These are phyloP conservation scores for Schizosaccharomyces lindneri DNA, from an alignment of 805 yeast species.

Conservation along the genomic window DNA sequence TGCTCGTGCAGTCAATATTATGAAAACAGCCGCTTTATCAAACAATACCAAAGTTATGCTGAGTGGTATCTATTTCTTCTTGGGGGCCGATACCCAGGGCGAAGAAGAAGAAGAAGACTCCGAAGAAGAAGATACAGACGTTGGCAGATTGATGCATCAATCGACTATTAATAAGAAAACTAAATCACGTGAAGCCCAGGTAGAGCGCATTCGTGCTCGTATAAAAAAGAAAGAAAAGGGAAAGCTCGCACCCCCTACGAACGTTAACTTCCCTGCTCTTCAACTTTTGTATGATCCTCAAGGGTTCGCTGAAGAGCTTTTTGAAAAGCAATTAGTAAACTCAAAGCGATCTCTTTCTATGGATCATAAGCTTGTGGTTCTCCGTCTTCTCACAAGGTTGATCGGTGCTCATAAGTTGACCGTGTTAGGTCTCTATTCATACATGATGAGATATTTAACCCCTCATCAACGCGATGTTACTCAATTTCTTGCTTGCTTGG, in stretches of 20 bases:
- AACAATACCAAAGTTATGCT: constrained; percentile 66
- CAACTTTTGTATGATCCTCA: constrained; percentile 92
- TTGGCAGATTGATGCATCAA: constrained; percentile 36
- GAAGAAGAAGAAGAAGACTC: constrained; percentile 45
- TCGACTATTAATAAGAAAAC: constrained; percentile 64
- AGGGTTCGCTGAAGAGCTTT: constrained; percentile 78
- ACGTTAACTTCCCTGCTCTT: constrained; percentile 77
- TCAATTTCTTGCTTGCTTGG: constrained; percentile 86
- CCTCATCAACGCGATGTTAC: constrained; percentile 91
- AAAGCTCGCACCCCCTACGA: constrained; percentile 23
- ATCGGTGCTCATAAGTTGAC: constrained; percentile 88
- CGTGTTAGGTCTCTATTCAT: constrained; percentile 71
- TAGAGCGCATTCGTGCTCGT: constrained; percentile 30
- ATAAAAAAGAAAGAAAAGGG: constrained; percentile 34
- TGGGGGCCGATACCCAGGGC: constrained; percentile 87
- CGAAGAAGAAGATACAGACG: constrained; percentile 17
- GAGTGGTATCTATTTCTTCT: constrained; percentile 73
- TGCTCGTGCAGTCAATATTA: constrained; percentile 82
- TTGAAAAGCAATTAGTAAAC: constrained; percentile 42
- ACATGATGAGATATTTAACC: constrained; percentile 65
- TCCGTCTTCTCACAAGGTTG: constrained; percentile 68
- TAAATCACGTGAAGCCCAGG: constrained; percentile 52
- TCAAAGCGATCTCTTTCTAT: constrained; percentile 39
- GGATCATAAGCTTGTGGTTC: constrained; percentile 69
- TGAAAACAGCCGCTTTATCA: constrained; percentile 86